Base-by-base conservation (phyloP, 129 eudicot genomes). In the Deinandra increscens region DNA sequence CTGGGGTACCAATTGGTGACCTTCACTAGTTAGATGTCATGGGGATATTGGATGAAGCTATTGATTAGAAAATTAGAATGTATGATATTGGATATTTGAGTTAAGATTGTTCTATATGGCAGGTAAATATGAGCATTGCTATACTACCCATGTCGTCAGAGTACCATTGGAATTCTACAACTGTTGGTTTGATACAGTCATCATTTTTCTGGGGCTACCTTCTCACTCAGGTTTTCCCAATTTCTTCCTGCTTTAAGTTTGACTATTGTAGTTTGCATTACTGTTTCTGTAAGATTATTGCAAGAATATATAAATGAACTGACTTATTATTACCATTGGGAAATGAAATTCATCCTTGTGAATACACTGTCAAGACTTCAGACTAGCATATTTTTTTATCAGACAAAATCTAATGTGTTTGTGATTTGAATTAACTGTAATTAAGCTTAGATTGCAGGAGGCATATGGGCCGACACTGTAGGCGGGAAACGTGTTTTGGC, bases 101-200 rank as follows among this genome's bases (percentile, higher is more conserved):
- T 51, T 73, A 10, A n/a, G 19, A 64, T 64, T 64, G 1, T 9
- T 55, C 6, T 22, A 68, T 78, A 31, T 69, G 74, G 63, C 87
- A 91, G 97, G 97, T 91, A 60, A 91, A 91, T 63, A 91, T 91
- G 97, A 91, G 97, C 78, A 91, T 91, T 78, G 97, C 97, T 36
- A 88, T 91, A 72, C 94, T 91, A 68, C 97, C 97, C 9, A 91
- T 91, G 97, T 75, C 97, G n/a, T 77, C 89, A 38, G 97, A 91
- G 81, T 91, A 20, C 71, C 82, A 85, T 49, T 91, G 97, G 97
- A 82, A 71, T 82, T 84, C 94, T 1, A 4, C 96, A 18, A 91
- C 97, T 22, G 97, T 91, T 69, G 97, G 97, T 68, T 77, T 91
- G 78, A 85, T 91, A 64, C 97, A 91, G 71, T 88, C 96, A 14